These are phyloP conservation scores for Hypsizygus marmoreus DNA, from an alignment of 768 basidiomycete species.

Conservation along the genomic window DNA sequence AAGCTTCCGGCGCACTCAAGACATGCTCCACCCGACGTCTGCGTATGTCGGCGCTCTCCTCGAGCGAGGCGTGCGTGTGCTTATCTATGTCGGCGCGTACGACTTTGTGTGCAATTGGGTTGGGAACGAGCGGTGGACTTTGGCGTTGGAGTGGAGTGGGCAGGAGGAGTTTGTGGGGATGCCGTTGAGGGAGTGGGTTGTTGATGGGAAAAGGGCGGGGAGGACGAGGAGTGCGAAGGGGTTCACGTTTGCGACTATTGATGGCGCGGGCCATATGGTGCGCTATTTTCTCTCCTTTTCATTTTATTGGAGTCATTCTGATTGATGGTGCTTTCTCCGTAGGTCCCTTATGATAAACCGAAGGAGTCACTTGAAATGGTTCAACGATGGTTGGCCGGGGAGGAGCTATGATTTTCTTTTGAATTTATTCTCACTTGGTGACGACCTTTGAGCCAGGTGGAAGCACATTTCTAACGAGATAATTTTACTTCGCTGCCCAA, in stretches of 20 bases:
- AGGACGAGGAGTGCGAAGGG: slow-evolving; percentile 41
- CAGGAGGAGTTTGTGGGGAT: slow-evolving; percentile 39
- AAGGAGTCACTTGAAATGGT: slow-evolving; percentile 56
- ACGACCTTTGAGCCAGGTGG: no score
- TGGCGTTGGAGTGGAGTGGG: slow-evolving; percentile 73
- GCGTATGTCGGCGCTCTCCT: slow-evolving; percentile 67
- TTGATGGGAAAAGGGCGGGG: slow-evolving; percentile 47
- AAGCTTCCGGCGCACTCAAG: slow-evolving; percentile 49
- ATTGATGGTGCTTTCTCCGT: slow-evolving; percentile 13
- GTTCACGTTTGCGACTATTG: slow-evolving; percentile 65
- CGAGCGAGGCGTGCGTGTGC: slow-evolving; percentile 69
- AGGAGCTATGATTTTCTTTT: no score
- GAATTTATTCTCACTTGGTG: no score
- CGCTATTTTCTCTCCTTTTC: slow-evolving; percentile 16
- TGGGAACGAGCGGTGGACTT: slow-evolving; percentile 73
- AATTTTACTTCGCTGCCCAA: no score
- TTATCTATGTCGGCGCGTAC: slow-evolving; percentile 71
- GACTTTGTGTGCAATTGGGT: slow-evolving; percentile 81
- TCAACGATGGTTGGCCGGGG: slow-evolving; percentile 46
- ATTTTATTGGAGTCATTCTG: slow-evolving; percentile 5
- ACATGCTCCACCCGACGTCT: slow-evolving; percentile 46
- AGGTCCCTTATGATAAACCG: slow-evolving; percentile 66
- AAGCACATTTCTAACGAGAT: no score
- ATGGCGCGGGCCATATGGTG: slow-evolving; percentile 75
- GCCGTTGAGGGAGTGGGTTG: slow-evolving; percentile 59